Base-by-base conservation (phyloP, 2,329 filamentous ascomycete genomes). In the Nigrospora oryzae region DNA sequence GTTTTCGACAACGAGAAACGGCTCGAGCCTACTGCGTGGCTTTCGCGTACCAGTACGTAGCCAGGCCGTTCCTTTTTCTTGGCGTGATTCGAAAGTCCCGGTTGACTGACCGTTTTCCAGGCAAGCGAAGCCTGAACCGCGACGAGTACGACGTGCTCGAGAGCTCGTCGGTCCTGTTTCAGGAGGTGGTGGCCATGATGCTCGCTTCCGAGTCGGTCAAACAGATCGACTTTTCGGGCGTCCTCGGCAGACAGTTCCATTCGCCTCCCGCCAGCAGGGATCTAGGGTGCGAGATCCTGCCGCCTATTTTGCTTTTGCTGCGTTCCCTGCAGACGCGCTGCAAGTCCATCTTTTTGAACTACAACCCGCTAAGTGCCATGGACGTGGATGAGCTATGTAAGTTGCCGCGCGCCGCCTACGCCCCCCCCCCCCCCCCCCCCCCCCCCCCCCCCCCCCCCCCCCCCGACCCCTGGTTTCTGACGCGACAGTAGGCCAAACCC, bases 151-250 rank as follows among this genome's bases (percentile, higher is more conserved):
- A 73, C 11, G 57, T 71, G 30, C 60, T 77, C 11, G 62, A 70
- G 40, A 66, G 70, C n/a, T 68, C 73, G 12, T 66, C 74, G 1
- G 59, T 79, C 11, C 60, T 80, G 13, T 70, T 73, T 38, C 75
- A 79, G 51, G 76, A 80, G 53, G 67, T 79, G 13, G 74, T 79
- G 39, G 73, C 75, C 1, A 58, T 80, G 16, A 61, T 75, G 2
- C 77, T 79, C 49, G 71, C 74, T 17, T 76, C 75, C 1, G 74
- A 75, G 46, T 76, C 72, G 0, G 68, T 79, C 31, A 67, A 70
- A 36, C 73, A 74, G 45, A 71, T 79, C 40, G 74, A 79, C 49
- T 56, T 79, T 31, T 69, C 67, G 14, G 73, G 75, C 40, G 64
- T 64, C 11, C 59, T 63, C 34, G 47, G 51, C 34, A 55, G 56